Evolutionary conservation across 805 yeast species (phyloP), one percentile per base, ranked within the genome.

Genomic region (Nakazawaea wickerhamii): DNA sequence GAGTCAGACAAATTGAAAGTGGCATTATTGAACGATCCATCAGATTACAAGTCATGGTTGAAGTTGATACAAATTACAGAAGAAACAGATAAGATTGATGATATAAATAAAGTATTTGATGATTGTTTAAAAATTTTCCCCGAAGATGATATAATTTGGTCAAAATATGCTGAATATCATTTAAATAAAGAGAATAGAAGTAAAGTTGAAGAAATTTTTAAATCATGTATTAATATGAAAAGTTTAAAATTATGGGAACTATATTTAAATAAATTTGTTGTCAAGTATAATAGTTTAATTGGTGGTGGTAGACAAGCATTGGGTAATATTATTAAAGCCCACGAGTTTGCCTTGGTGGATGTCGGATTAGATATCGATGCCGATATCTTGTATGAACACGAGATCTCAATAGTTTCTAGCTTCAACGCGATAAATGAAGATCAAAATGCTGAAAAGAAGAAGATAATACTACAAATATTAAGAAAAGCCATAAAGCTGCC

Each of bases 281-380:
- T 43, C 17, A 43, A 34, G 19, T 38, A 43, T 43, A 79, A 84
- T 53, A 75, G 77, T 51, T 70, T 83, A 18, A 76, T 83, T 41
- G 82, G 89, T 4, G 95, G 91, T 19, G 93, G 93, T 27, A 95
- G 84, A 56, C 79, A 74, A 48, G 90, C 93, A 0, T 67, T 93
- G 49, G 73, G 80, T 9, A 73, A 76, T 1, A 84, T 90, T 11
- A 68, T 82, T 14, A 83, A 80, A 55, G 95, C 96, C 0, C 91
- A 81, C 58, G 95, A 89, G 47, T 77, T 84, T 57, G 95, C 95
- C 1, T 66, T 85, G 15, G 78, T 73, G 22, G 75, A 79, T 46
- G 86, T 90, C 39, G 96, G 96, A 0, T 62, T 77, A 25, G 98
- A 93, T 58, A 74, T 83, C 4, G 68, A 74, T 27, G 75, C 90